Percentiles rank a stretch among this genome's conserved stretches.
phyloP scores from a whole-genome alignment of 768 basidiomycete species.

The Sporobolomyces roseus region DNA sequence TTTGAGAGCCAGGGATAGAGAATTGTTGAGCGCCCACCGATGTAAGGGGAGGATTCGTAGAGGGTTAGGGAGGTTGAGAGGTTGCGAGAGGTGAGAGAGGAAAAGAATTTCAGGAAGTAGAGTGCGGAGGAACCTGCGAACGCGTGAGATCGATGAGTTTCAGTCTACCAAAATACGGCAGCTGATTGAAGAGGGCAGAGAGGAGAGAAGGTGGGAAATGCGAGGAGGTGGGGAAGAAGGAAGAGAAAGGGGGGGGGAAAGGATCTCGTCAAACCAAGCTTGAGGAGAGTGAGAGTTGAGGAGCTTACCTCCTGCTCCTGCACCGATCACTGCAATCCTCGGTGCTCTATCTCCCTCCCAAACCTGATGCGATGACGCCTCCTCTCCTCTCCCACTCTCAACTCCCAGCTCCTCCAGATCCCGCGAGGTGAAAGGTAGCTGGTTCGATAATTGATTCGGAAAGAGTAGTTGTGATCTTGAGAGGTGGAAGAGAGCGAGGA shows the following conservation, averaged over 20 bases:
- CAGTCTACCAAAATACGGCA: background rate
- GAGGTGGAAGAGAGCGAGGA: too few relatives aligned
- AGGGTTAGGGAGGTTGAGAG: conserved; percentile 74
- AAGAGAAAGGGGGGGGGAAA: background rate
- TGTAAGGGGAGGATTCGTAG: conserved; percentile 58
- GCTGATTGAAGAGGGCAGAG: too few relatives aligned
- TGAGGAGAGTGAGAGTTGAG: background rate
- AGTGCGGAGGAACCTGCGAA: conserved; percentile 33
- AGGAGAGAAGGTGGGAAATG: too few relatives aligned
- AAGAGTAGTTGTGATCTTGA: too few relatives aligned
- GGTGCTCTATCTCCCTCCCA: background rate
- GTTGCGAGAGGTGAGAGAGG: conserved; percentile 45
- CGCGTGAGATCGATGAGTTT: background rate
- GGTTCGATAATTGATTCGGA: too few relatives aligned
- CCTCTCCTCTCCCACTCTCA: too few relatives aligned
- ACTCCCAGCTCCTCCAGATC: too few relatives aligned
- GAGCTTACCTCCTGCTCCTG: conserved; percentile 26
- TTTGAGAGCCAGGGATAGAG: conserved; percentile 35
- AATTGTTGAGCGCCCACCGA: conserved; percentile 37
- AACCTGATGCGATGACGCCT: too few relatives aligned
- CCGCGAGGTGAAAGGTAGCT: too few relatives aligned
- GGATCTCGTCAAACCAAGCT: background rate
- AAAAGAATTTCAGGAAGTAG: conserved; percentile 34
- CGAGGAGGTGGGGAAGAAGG: background rate
- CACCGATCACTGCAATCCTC: conserved; percentile 23